phyloP scores from a whole-genome alignment of 805 yeast species.

The Wickerhamiella alocasiicola region DNA sequence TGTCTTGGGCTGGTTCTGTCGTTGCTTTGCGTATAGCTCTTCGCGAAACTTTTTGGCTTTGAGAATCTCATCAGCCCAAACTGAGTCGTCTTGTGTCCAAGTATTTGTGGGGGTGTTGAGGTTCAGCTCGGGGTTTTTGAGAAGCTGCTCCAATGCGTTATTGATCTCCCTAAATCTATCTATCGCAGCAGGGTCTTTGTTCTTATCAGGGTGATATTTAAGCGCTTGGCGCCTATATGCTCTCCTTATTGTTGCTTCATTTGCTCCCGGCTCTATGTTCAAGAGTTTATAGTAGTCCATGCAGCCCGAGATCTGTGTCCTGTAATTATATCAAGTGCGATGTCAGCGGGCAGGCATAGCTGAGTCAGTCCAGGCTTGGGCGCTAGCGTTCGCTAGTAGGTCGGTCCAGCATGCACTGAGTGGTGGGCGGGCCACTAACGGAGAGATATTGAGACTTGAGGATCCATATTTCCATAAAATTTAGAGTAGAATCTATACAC shows the following conservation, averaged over 20 bases:
- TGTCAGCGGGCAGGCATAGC: neutral
- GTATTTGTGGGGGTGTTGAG: constrained; percentile 1
- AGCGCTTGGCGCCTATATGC: constrained; percentile 84
- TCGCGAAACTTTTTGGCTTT: neutral
- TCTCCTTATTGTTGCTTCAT: constrained; percentile 70
- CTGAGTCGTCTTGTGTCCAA: neutral
- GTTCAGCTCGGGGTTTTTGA: constrained; percentile 1
- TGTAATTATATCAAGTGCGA: neutral
- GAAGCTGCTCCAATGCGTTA: constrained; percentile 23
- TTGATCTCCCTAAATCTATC: constrained; percentile 23
- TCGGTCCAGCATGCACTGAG: no score
- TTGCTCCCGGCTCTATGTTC: constrained; percentile 72
- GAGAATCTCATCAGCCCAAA: neutral
- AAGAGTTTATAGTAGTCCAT: constrained; percentile 48
- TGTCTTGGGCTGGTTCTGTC: neutral
- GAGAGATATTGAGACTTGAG: no score
- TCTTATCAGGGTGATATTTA: constrained; percentile 88
- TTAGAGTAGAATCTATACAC: no score
- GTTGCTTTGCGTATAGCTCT: neutral
- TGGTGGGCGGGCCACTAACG: no score
- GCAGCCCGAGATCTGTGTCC: neutral
- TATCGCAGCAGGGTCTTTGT: constrained; percentile 20
- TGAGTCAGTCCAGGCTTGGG: neutral
- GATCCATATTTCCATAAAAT: no score
- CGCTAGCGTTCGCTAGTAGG: no score